These are phyloP conservation scores for Komagataella mondaviorum DNA, from an alignment of 805 yeast species.

Conservation along the genomic window DNA sequence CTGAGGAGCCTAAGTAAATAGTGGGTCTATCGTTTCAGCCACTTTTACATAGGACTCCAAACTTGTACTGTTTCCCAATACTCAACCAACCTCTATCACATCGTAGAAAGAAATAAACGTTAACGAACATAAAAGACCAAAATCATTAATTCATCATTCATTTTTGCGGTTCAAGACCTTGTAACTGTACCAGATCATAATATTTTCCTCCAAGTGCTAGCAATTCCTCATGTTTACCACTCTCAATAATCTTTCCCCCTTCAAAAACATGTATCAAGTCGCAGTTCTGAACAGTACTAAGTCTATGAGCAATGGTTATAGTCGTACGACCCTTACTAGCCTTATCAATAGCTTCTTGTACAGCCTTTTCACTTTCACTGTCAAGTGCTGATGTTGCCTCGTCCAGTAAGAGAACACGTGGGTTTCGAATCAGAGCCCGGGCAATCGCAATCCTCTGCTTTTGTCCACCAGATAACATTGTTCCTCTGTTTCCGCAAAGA, in stretches of 20 bases:
- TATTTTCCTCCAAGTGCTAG: slow-evolving; percentile 14
- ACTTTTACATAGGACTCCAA: no score
- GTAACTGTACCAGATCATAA: slow-evolving; percentile 19
- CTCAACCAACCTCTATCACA: background rate
- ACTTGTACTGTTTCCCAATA: no score
- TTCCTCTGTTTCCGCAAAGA: slow-evolving; percentile 39
- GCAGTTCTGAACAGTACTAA: slow-evolving; percentile 43
- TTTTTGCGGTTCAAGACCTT: slow-evolving; percentile 3
- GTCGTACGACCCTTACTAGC: slow-evolving; percentile 26
- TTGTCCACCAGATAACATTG: slow-evolving; percentile 61
- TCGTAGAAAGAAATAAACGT: background rate
- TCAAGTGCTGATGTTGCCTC: slow-evolving; percentile 61
- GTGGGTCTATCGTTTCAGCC: no score
- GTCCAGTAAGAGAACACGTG: slow-evolving; percentile 49
- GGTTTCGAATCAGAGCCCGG: slow-evolving; percentile 55
- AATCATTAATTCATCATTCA: background rate
- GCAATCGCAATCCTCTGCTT: slow-evolving; percentile 71
- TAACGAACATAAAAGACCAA: no score
- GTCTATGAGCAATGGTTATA: slow-evolving; percentile 43
- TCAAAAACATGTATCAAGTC: slow-evolving; percentile 37
- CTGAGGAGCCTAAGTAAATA: no score
- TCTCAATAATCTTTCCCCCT: slow-evolving; percentile 35
- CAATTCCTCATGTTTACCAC: slow-evolving; percentile 25
- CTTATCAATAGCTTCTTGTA: slow-evolving; percentile 23
- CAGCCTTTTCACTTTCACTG: slow-evolving; percentile 23